These are phyloP conservation scores for Polygonum aviculare DNA, from an alignment of 148 eudicot species.

Conservation along the genomic window DNA sequence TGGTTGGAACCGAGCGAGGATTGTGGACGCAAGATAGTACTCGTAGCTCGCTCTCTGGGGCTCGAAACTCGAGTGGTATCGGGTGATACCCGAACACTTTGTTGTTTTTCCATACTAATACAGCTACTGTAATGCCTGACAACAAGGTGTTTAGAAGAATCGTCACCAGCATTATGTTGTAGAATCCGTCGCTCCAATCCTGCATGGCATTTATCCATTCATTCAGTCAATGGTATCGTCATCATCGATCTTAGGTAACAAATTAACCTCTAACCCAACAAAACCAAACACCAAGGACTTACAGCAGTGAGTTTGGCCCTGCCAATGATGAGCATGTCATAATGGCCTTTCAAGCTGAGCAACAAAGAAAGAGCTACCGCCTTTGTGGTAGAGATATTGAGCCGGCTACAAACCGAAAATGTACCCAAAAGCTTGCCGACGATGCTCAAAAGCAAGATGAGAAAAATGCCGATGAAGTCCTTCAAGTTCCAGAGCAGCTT, in stretches of 20 bases:
- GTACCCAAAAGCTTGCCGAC: slow-evolving; percentile 83
- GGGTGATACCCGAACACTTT: slow-evolving; percentile 43
- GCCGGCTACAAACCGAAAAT: slow-evolving; percentile 48
- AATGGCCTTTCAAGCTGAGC: slow-evolving; percentile 78
- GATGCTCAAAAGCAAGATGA: slow-evolving; percentile 43
- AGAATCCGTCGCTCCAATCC: slow-evolving; percentile 37
- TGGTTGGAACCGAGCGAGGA: slow-evolving; percentile 72
- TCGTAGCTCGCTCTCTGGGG: slow-evolving; percentile 64
- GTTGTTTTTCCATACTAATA: slow-evolving; percentile 40
- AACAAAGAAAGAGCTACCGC: slow-evolving; percentile 72
- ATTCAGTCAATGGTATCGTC: too few species aligned
- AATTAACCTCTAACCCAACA: not conserved
- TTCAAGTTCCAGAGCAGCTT: slow-evolving; percentile 12
- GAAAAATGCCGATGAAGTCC: slow-evolving; percentile 25
- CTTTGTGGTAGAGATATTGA: slow-evolving; percentile 63
- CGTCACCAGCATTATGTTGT: slow-evolving; percentile 44
- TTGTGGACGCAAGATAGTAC: slow-evolving; percentile 70
- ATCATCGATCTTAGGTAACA: too few species aligned
- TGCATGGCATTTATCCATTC: slow-evolving; percentile 38
- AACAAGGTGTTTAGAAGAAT: slow-evolving; percentile 50
- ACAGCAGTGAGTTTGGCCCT: slow-evolving; percentile 34
- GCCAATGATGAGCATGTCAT: slow-evolving; percentile 54
- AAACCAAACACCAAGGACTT: slow-evolving; percentile 12
- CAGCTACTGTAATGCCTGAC: slow-evolving; percentile 48
- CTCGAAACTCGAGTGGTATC: slow-evolving; percentile 46